Evolutionary conservation across 768 basidiomycete species (phyloP).

Genomic region (Suillus paluster): DNA sequence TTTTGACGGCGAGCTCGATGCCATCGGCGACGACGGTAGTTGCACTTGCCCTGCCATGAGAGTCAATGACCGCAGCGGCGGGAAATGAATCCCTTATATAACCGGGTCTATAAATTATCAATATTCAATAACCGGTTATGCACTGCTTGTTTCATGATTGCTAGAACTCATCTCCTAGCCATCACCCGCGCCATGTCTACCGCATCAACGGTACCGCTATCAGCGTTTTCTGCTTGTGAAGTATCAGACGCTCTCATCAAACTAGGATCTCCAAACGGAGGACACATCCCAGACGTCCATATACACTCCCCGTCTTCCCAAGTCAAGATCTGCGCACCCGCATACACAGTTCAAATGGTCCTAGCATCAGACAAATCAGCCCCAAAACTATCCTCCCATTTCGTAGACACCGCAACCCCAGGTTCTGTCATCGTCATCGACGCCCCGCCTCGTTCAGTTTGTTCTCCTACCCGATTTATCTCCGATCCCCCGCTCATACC

Average conservation of each 20-base stretch:
- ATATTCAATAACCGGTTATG: not conserved
- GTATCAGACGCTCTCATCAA: constrained; percentile 90
- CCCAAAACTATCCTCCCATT: constrained; percentile 72
- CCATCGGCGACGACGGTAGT: constrained; percentile 4
- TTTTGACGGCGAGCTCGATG: constrained; percentile 14
- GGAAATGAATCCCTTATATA: constrained; percentile 10
- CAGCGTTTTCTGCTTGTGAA: constrained; percentile 74
- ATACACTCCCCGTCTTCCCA: constrained; percentile 45
- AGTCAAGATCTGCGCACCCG: constrained; percentile 69
- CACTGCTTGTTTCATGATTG: not conserved
- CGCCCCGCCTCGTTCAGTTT: constrained; percentile 65
- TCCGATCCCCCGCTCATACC: not conserved
- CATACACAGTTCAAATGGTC: constrained; percentile 90
- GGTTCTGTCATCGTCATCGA: constrained; percentile 75
- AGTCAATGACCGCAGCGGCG: not conserved
- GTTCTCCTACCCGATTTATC: constrained; percentile 18
- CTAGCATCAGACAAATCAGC: constrained; percentile 56
- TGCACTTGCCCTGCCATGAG: constrained; percentile 17
- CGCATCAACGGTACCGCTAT: constrained; percentile 22
- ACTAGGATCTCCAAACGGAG: constrained; percentile 71
- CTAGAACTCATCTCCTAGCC: constrained; percentile 11
- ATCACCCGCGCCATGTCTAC: constrained; percentile 26
- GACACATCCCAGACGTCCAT: constrained; percentile 79
- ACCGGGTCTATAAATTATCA: not conserved
- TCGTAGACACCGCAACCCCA: constrained; percentile 75